These are phyloP conservation scores for Daldinia bambusicola DNA, from an alignment of 495 filamentous ascomycete species.

Conservation along the genomic window DNA sequence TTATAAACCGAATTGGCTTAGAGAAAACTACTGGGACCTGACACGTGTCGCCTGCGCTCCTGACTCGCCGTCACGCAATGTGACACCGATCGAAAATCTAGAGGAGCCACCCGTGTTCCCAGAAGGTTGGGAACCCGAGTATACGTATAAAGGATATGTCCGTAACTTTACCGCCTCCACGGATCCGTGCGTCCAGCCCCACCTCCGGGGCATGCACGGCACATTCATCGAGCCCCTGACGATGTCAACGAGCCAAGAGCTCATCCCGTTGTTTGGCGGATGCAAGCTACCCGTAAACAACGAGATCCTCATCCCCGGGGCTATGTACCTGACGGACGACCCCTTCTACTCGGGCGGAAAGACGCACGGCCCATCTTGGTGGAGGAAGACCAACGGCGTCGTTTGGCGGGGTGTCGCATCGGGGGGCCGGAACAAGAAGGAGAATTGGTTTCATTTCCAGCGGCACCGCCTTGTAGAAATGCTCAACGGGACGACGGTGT, in stretches of 20 bases:
- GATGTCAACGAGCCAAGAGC: constrained; percentile 61
- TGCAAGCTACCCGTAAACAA: constrained; percentile 82
- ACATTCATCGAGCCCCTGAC: constrained; percentile 74
- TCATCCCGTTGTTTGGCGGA: constrained; percentile 79
- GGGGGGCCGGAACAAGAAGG: constrained; percentile 69
- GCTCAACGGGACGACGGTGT: constrained; percentile 71
- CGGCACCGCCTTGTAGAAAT: constrained; percentile 78
- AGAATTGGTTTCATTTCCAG: constrained; percentile 77
- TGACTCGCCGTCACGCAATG: constrained; percentile 62
- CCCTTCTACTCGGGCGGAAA: constrained; percentile 67
- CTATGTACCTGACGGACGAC: constrained; percentile 78
- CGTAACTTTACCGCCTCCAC: constrained; percentile 69
- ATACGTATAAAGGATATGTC: constrained; percentile 64
- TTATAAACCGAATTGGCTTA: constrained; percentile 45
- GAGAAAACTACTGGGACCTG: constrained; percentile 50
- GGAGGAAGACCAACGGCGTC: constrained; percentile 62
- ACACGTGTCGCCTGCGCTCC: constrained; percentile 64
- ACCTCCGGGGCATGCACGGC: constrained; percentile 70
- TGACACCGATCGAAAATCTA: constrained; percentile 53
- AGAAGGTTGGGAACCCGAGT: constrained; percentile 37
- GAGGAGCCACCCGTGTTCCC: constrained; percentile 52
- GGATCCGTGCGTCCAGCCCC: constrained; percentile 69
- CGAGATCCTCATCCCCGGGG: constrained; percentile 80
- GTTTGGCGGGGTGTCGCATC: constrained; percentile 79
- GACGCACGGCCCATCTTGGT: constrained; percentile 64